Evolutionary conservation across 192 early-diverging fungal genomes (phyloP).

Genomic region (Martensiomyces pterosporus): DNA sequence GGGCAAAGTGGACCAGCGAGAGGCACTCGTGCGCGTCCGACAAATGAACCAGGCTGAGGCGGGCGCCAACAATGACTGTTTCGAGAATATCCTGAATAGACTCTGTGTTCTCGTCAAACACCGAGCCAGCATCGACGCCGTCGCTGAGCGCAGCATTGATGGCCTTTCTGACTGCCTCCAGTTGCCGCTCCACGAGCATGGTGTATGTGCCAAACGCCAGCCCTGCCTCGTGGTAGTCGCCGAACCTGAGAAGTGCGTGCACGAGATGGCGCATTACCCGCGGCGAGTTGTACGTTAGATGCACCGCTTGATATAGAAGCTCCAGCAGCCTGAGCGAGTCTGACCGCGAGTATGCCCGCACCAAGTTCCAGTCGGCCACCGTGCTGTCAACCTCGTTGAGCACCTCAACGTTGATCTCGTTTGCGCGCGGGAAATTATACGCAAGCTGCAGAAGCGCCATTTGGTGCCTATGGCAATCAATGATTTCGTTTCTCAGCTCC

Average conservation of each 20-base stretch:
- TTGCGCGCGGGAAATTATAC: slow-evolving; percentile 58
- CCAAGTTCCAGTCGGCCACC: slow-evolving; percentile 56
- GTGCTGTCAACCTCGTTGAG: slow-evolving; percentile 61
- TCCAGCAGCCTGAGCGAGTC: slow-evolving; percentile 58
- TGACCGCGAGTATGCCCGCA: slow-evolving; percentile 46
- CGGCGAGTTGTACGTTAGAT: slow-evolving; percentile 70
- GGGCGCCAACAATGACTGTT: slow-evolving; percentile 44
- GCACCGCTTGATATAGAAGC: slow-evolving; percentile 59
- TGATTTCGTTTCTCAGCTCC: slow-evolving; percentile 35
- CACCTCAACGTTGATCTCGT: slow-evolving; percentile 56
- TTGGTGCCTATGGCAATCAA: slow-evolving; percentile 56
- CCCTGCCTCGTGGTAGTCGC: slow-evolving; percentile 75
- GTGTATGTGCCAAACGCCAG: slow-evolving; percentile 62
- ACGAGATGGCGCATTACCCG: slow-evolving; percentile 61
- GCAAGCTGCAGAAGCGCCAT: slow-evolving; percentile 56
- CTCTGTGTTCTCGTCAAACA: slow-evolving; percentile 9
- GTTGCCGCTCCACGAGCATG: slow-evolving; percentile 50
- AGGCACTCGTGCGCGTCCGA: slow-evolving; percentile 32
- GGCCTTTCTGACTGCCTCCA: slow-evolving; percentile 30
- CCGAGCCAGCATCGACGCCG: neutral
- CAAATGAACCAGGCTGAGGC: slow-evolving; percentile 38
- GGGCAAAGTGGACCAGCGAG: slow-evolving; percentile 38
- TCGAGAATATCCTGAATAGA: slow-evolving; percentile 22
- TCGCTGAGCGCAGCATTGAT: slow-evolving; percentile 9
- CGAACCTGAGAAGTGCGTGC: slow-evolving; percentile 53